These are phyloP conservation scores for Russula sp. DNA, from an alignment of 768 basidiomycete species.

Conservation along the genomic window DNA sequence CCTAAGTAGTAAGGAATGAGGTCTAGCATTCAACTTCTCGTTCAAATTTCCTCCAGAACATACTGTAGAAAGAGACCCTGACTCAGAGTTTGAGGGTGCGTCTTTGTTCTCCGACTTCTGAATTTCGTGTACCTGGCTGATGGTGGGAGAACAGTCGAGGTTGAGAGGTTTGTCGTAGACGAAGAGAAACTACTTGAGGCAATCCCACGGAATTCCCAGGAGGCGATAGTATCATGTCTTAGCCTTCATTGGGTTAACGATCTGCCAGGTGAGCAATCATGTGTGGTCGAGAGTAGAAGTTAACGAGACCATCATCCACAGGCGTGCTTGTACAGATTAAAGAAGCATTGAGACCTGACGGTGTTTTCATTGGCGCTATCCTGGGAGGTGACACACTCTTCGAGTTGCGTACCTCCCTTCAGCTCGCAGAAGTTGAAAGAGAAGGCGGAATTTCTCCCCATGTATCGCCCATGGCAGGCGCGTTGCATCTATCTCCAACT, in stretches of 20 bases:
- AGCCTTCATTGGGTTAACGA: conserved; percentile 98
- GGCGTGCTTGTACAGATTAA: conserved; percentile 82
- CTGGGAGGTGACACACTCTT: conserved; percentile 95
- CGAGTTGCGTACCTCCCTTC: conserved; percentile 86
- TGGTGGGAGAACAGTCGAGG: conserved; percentile 45
- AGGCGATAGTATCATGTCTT: conserved; percentile 87
- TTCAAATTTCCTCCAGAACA: conserved; percentile 39
- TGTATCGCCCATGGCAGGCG: conserved; percentile 96
- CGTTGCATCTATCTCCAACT: conserved; percentile 18
- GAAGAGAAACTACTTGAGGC: conserved; percentile 71
- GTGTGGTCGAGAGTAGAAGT: too few species aligned
- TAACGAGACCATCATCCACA: conserved; percentile 27
- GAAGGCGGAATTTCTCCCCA: conserved; percentile 97
- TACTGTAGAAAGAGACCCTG: conserved; percentile 67
- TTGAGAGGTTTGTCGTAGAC: conserved; percentile 72
- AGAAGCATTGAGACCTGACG: conserved; percentile 80
- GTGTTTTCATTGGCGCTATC: conserved; percentile 90
- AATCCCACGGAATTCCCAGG: conserved; percentile 69
- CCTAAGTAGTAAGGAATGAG: conserved; percentile 52
- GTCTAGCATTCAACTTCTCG: neutral
- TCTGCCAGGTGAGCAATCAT: conserved; percentile 61
- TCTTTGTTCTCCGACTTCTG: neutral
- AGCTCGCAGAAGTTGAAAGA: conserved; percentile 88
- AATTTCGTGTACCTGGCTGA: conserved; percentile 3
- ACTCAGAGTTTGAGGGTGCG: conserved; percentile 73